Base-by-base conservation (phyloP, 345 rosid genomes). In the Populus tremula region DNA sequence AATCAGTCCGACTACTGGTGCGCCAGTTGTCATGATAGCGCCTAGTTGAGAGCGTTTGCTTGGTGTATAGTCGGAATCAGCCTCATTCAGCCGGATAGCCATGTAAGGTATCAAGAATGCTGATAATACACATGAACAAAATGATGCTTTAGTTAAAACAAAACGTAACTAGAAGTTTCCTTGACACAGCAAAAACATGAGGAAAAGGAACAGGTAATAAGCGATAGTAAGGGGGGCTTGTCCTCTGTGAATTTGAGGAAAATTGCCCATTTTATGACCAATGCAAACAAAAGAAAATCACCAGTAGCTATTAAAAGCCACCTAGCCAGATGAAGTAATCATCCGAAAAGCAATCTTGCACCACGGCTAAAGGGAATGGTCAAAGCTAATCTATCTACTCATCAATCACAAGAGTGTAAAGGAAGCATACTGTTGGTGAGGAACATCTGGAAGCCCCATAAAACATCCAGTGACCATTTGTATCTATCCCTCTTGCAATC, bases 391-490 rank as follows among this genome's bases (percentile, higher is more conserved):
- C 35, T 54, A 25, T 38, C 67, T 14, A n/a, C 16, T n/a, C 23
- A 29, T 12, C 5, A 74, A 79, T 35, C 25, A 73, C 33, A 25
- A 76, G 76, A 77, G 77, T 70, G 66, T 49, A 64, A 73, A 75
- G 47, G 72, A 76, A 85, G 54, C 85, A 67, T 87, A 91, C 99
- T 85, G 87, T 96, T 93, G 69, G 98, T 93, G 62, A 96, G 96
- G 89, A 96, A 96, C 99, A 96, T 93, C 91, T 92, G 97, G 72
- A 89, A 79, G 56, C 93, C 86, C 98, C 99, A 96, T 66, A 93
- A 77, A 75, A 88, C 38, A 23, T 91, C 99, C 66, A 96, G 82
- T 53, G 96, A 96, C 67, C 93, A 85, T 80, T 80, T 87, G 91
- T 81, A 96, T 75, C 96, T 84, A 80, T 92, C 88, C 81, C 95